Evolutionary conservation across 2,329 filamentous ascomycete genomes (phyloP).

Genomic region (Seiridium unicorne): DNA sequence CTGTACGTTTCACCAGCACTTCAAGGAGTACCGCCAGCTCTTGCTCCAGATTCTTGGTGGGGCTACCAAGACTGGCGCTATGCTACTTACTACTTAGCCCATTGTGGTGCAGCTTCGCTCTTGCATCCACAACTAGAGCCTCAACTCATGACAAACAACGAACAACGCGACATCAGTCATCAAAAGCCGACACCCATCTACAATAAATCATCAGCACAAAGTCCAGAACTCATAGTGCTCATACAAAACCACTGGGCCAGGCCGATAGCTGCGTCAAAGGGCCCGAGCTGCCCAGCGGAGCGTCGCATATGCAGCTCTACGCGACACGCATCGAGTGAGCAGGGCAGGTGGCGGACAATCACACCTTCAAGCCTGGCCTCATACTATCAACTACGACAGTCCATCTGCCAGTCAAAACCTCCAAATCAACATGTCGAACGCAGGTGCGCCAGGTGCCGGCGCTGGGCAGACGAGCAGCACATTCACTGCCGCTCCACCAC

Average conservation of each 20-base stretch:
- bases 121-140: not conserved
- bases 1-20: not conserved
- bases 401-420: not conserved
- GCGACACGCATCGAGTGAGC: not conserved
- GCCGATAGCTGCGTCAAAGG: not conserved
- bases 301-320: not conserved
- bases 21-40: not conserved
- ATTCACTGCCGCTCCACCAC: slow-evolving; percentile 16
- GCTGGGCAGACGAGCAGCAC: slow-evolving; percentile 26
- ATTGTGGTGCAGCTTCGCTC: not conserved
- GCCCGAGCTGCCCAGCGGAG: not conserved
- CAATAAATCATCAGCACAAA: not conserved
- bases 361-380: not conserved
- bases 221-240: no score
- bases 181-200: not conserved
- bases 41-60: slow-evolving; percentile 1
- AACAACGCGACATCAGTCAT: not conserved
- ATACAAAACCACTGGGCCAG: not conserved
- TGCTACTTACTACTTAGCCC: not conserved
- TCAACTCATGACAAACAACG: not conserved
- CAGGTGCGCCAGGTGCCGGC: slow-evolving; percentile 4
- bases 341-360: not conserved
- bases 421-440: slow-evolving; percentile 29
- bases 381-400: no score
- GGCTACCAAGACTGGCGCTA: not conserved